These are phyloP conservation scores for Kernera saxatilis DNA, from an alignment of 345 rosid species.

Conservation along the genomic window DNA sequence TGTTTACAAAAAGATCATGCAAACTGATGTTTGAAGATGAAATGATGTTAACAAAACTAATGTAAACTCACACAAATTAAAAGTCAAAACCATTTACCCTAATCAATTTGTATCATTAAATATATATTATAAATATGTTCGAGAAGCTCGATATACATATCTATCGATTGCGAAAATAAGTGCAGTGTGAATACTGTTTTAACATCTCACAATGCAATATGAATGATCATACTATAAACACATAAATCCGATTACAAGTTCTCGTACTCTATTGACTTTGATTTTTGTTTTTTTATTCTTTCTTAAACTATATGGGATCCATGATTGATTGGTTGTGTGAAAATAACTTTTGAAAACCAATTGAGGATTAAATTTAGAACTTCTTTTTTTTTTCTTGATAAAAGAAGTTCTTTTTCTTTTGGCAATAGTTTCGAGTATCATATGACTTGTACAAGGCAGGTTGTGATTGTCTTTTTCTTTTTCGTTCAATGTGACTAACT, in stretches of 20 bases:
- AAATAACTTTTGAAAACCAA: neutral
- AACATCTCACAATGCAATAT: neutral
- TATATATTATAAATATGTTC: too few species aligned
- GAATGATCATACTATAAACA: neutral
- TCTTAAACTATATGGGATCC: neutral
- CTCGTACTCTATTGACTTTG: neutral
- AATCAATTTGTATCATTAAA: too few species aligned
- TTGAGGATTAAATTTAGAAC: neutral
- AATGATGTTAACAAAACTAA: neutral
- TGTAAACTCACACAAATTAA: too few species aligned
- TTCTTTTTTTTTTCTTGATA: neutral
- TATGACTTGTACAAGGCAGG: conserved; percentile 15
- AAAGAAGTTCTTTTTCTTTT: neutral
- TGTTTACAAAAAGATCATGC: neutral
- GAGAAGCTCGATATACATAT: too few species aligned
- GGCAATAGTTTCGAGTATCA: conserved; percentile 12
- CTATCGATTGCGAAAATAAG: neutral
- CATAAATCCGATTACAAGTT: neutral
- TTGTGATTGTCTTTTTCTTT: conserved; percentile 4
- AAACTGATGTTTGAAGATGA: neutral
- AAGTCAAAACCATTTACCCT: neutral
- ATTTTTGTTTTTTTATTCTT: neutral
- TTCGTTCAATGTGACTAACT: neutral
- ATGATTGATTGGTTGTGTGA: neutral
- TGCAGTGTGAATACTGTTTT: neutral